These are phyloP conservation scores for Exobasidium rhododendri DNA, from an alignment of 1,284 basidiomycete species.

Conservation along the genomic window DNA sequence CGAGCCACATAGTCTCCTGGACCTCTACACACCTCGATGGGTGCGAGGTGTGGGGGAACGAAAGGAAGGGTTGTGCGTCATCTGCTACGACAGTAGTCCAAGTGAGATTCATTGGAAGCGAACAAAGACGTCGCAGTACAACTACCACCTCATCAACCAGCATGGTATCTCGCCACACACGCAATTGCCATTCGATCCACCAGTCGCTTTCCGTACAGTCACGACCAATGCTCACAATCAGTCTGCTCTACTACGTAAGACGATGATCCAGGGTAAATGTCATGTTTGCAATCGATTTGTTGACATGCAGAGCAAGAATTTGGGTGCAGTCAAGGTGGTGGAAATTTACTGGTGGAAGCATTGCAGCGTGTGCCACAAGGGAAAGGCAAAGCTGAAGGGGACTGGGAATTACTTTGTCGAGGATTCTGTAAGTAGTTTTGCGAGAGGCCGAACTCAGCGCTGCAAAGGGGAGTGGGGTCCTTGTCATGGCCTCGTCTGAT, in stretches of 20 bases:
- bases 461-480: too few relatives aligned
- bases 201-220: constrained; percentile 22
- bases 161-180: constrained; percentile 32
- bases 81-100: constrained; percentile 33
- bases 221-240: not conserved
- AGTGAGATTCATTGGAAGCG: constrained; percentile 23
- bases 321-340: constrained; percentile 13
- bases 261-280: constrained; percentile 20
- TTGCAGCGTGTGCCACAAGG: constrained; percentile 11
- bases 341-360: constrained; percentile 19
- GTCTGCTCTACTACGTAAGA: not conserved
- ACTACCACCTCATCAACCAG: constrained; percentile 36
- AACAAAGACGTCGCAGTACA: constrained; percentile 42
- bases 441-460: too few relatives aligned
- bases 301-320: constrained; percentile 5
- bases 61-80: constrained; percentile 36
- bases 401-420: not conserved
- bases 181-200: constrained; percentile 30
- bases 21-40: constrained; percentile 41
- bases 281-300: constrained; percentile 14
- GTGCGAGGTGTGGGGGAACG: constrained; percentile 21
- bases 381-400: not conserved
- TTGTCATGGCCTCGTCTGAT: too few relatives aligned
- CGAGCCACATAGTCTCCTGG: constrained; percentile 16
- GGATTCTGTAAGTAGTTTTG: not conserved